Evolutionary conservation across 352 stramenopile genomes (phyloP).

Genomic region (Phytopythium chamaehyphon): DNA sequence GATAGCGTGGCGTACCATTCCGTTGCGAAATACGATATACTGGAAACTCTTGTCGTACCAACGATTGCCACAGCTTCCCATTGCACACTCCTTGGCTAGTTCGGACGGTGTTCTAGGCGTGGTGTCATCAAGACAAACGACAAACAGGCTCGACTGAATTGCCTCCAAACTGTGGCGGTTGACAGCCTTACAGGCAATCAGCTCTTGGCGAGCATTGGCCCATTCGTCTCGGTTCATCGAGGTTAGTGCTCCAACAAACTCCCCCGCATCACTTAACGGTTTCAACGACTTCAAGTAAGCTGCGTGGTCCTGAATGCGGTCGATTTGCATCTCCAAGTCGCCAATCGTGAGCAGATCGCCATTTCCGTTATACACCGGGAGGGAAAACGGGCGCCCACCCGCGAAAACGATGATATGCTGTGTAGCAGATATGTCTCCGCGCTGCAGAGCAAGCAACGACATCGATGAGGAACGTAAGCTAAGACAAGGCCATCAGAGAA

Average conservation of each 20-base stretch:
- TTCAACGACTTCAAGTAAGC: conserved; percentile 31
- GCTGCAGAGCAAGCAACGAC: conserved; percentile 6
- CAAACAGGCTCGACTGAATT: conserved; percentile 87
- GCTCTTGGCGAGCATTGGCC: conserved; percentile 64
- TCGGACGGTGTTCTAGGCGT: conserved; percentile 39
- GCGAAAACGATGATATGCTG: conserved; percentile 53
- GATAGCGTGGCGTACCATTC: conserved; percentile 36
- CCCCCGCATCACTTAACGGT: conserved; percentile 11
- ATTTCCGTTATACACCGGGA: conserved; percentile 44
- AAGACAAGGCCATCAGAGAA: background rate
- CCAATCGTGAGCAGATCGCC: conserved; percentile 51
- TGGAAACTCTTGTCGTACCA: conserved; percentile 98
- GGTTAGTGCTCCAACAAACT: conserved; percentile 85
- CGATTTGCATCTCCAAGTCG: conserved; percentile 55
- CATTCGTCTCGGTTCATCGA: conserved; percentile 86
- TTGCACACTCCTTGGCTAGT: conserved; percentile 53
- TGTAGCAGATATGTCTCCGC: conserved; percentile 25
- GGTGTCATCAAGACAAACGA: conserved; percentile 84
- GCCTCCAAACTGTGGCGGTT: conserved; percentile 67
- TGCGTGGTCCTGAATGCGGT: conserved; percentile 48
- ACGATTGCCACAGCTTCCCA: conserved; percentile 71
- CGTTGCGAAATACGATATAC: conserved; percentile 92
- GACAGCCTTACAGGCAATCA: conserved; percentile 42
- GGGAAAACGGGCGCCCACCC: conserved; percentile 40
- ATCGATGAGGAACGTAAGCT: no score